Base-by-base conservation (phyloP, 129 eudicot species). In the Chrysanthemum makinoi region DNA sequence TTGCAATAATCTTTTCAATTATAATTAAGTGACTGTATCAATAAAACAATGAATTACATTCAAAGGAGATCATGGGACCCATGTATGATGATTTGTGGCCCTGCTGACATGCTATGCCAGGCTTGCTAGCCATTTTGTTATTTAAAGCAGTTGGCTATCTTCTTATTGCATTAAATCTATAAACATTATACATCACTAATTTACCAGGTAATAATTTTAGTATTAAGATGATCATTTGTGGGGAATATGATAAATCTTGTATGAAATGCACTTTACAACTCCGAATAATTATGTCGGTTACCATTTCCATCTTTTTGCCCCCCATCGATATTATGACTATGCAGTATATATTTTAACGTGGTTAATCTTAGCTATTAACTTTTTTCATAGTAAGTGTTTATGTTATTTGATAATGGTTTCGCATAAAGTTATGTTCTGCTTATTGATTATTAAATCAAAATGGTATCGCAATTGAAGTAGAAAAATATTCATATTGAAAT, bases 391-490 rank as follows among this genome's bases (percentile, higher is more conserved):
- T 39, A 39, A 1, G 48, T 22, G 44, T 24, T 28, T 26, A 48
- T 50, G 68, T 61, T 62, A 39, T 49, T 24, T 59, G 10, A 61
- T 17, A 18, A 10, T 46, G 48, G 22, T 44, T 6, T 11, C 48
- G 16, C 5, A 20, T 10, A 65, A 22, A 46, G 55, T 19, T 43
- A 65, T 65, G 39, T 48, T 46, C 10, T 44, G 50, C 43, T 20
- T 46, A 44, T 6, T 19, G 47, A 26, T 12, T 30, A 22, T 60
- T 62, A 13, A 28, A 4, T 62, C 5, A 33, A 62, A 30, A 13
- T 5, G 1, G 67, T 73, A 59, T 59, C 28, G 16, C 56, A 64
- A 35, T 74, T 55, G 59, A 35, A 28, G 71, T 64, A 19, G 5
- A 58, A 15, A 75, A 14, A 50, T 65, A 14, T 26, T 20, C 16